Evolutionary conservation across 2,329 filamentous ascomycete genomes (phyloP), one percentile per base, ranked within the genome.

Genomic region (Zymoseptoria pseudotritici): DNA sequence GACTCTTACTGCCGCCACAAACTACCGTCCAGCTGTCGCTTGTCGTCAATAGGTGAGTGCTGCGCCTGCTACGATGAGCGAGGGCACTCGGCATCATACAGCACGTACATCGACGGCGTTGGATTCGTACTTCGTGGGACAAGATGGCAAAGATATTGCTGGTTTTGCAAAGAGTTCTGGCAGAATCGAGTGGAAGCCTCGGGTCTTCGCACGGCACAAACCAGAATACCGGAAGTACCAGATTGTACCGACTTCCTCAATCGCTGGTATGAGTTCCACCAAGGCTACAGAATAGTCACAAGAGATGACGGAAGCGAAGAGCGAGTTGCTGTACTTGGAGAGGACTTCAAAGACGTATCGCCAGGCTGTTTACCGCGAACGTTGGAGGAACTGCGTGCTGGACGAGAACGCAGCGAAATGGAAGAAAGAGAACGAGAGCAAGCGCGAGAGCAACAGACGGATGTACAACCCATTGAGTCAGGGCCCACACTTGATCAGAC

Each of bases 141-240:
- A 4, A 65, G 79, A 49, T 80, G 79, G 78, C 76, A 81, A 64
- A 70, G 76, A 58, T 81, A 81, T 60, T 81, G 79, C 63, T 80
- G 78, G 78, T 79, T 76, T 63, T 81, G 79, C 62, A 78, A 78
- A 69, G 77, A 78, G 54, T 81, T 80, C 68, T 81, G 79, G 79
- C 73, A 72, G 55, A 77, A 79, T 57, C 66, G 79, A 19, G 71
- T 80, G 19, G 70, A 71, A 8, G 73, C 72, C 5, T 76, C 76
- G 17, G 75, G 78, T 4, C 67, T 80, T 24, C 67, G 73, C n/a
- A 70, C 74, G 1, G 71, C 69, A 2, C 75, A 79, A 60, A 79
- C 79, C 9, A 72, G 75, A 17, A 76, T 81, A 50, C 79, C 79
- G 10, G 70, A 76, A 19, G 69, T 74, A 26, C 79, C 79, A 9